phyloP scores from a whole-genome alignment of 352 stramenopile genomes.

The Globisporangium alternatum region DNA sequence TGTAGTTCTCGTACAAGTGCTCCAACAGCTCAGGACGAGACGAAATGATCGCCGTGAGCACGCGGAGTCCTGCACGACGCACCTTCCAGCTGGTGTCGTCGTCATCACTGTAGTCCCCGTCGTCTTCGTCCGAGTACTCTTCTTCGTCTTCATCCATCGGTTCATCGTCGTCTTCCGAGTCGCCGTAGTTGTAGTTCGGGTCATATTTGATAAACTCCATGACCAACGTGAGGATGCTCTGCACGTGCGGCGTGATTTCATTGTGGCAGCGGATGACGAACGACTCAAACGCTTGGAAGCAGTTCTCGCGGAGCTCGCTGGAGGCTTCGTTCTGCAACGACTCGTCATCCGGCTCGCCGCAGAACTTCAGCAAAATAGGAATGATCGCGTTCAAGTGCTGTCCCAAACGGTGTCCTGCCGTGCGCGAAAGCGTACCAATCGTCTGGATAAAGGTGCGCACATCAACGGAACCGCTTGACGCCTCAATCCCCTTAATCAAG shows the following conservation, averaged over 20 bases:
- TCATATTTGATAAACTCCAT: constrained; percentile 97
- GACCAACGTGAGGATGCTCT: constrained; percentile 87
- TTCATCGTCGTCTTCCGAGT: constrained; percentile 90
- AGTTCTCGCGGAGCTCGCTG: constrained; percentile 97
- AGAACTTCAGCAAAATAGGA: constrained; percentile 95
- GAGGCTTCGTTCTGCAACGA: constrained; percentile 91
- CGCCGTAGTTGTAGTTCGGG: constrained; percentile 98
- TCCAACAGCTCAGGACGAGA: constrained; percentile 84
- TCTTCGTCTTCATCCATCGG: constrained; percentile 85
- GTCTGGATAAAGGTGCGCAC: constrained; percentile 95
- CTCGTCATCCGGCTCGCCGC: constrained; percentile 90
- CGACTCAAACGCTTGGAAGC: constrained; percentile 97
- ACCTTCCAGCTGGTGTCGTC: constrained; percentile 98
- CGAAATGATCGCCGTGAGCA: constrained; percentile 92
- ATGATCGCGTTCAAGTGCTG: constrained; percentile 95
- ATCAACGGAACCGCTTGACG: constrained; percentile 61
- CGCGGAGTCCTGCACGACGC: constrained; percentile 87
- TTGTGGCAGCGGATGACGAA: constrained; percentile 96
- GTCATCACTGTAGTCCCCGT: constrained; percentile 91
- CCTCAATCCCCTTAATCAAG: constrained; percentile 90
- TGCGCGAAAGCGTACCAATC: constrained; percentile 95
- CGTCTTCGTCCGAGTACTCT: constrained; percentile 71
- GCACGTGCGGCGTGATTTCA: constrained; percentile 94
- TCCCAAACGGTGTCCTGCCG: constrained; percentile 94
- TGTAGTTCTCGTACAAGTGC: constrained; percentile 82